Evolutionary conservation across 2,329 filamentous ascomycete species (phyloP), one percentile per base, ranked within the genome.

Genomic region (Beauveria scarabaeidicola): DNA sequence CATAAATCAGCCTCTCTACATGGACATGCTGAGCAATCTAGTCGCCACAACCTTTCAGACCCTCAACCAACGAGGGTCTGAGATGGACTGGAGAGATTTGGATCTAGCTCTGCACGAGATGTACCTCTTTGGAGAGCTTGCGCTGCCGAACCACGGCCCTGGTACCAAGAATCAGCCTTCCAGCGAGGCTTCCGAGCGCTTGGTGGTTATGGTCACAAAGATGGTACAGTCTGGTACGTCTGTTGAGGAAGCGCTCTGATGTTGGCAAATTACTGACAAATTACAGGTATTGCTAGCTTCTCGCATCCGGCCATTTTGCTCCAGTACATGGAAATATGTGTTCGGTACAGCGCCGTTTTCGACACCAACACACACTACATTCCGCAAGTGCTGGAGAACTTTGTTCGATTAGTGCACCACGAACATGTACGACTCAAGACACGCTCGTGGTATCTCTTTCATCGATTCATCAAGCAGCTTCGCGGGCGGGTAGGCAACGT

Each of bases 271-370:
- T 46, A 46, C 60, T 44, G 19, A 61, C 29, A 56, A 25, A 9
- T 3, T 23, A 11, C 65, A 92, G 91, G 90, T 65, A 88, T 97
- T 65, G 87, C 90, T 61, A 88, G 82, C 47, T 95, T 93, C 72
- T 85, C 87, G 17, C 94, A 97, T 70, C 93, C 94, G 1, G 91
- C 92, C 17, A 92, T 97, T 55, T 85, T 97, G 64, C 80, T 99
- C 23, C 91, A 97, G 74, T 99, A 96, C 70, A 97, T 99, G 92
- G 94, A 99, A 72, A 96, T 96, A 40, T 96, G 92, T 72, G 92
- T 96, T 59, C 87, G 94, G 54, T 99, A 99, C 74, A 90, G 88
- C 70, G 84, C 86, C 29, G 96, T 97, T 72, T 97, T 99, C 70
- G 92, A 97, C 69, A 85, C 85, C 59, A 89, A 96, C 69, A 81